Evolutionary conservation across 129 eudicot species (phyloP), one percentile per base, ranked within the genome.

Genomic region (Silybum marianum): DNA sequence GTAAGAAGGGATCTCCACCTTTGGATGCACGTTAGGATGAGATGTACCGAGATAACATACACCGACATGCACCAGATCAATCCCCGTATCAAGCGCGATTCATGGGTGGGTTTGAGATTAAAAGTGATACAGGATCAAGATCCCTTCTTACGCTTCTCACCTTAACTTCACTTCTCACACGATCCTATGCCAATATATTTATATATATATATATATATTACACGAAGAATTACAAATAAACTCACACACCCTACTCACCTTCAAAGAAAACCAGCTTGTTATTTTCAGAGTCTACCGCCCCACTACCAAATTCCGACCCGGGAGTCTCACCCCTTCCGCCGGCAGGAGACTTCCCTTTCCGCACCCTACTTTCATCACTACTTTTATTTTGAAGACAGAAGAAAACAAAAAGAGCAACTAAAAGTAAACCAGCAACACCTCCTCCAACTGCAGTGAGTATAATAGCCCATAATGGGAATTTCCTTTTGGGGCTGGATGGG

Each of bases 261-360:
- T 92, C 80, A 69, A 70, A 54, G 81, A 82, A 69, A 76, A 82
- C 73, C 81, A 82, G 36, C 68, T 76, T 76, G 36, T 24, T 69
- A 42, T 71, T 40, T 16, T 82, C 85, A n/a, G 26, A 22, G 11
- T 75, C 71, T 4, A n/a, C 16, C 9, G 78, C 89, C 72, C 90
- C 95, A 82, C 90, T 89, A 65, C 90, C n/a, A n/a, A n/a, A n/a
- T n/a, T n/a, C n/a, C n/a, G n/a, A n/a, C n/a, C n/a, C 87, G 75
- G 91, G 90, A 69, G 84, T 88, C 76, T 90, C 93, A 84, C 84
- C 75, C 85, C 89, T 83, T 74, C 85, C 87, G 62, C 84, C 88
- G 34, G 69, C 86, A 8, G 85, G 69, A 67, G 93, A 80, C 78
- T 87, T 89, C 54, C 82, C 87, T 85, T 84, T 85, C 14, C 48